phyloP scores from a whole-genome alignment of 2,329 filamentous ascomycete species.

The Ceratocystis papillata region DNA sequence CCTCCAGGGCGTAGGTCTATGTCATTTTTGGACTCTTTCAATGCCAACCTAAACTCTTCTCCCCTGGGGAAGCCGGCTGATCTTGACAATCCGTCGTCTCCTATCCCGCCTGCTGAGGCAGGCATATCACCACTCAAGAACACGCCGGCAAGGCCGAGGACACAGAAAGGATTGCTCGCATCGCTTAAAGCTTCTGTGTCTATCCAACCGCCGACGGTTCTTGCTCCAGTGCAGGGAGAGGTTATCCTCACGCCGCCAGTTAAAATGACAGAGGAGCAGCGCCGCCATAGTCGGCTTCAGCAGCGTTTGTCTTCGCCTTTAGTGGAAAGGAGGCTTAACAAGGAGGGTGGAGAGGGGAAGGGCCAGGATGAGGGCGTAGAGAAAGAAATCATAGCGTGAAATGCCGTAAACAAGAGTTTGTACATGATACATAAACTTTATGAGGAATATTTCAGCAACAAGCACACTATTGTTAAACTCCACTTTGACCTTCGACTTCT shows the following conservation, averaged over 20 bases:
- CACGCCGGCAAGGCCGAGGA: conserved; percentile 35
- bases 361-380: conserved; percentile 5
- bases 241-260: conserved; percentile 51
- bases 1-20: conserved; percentile 21
- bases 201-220: conserved; percentile 45
- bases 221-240: conserved; percentile 48
- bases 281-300: conserved; percentile 23
- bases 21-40: conserved; percentile 23
- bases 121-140: conserved; percentile 45
- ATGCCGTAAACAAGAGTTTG: neutral
- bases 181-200: conserved; percentile 32
- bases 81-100: conserved; percentile 21
- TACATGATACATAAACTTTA: neutral
- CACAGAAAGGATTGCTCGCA: conserved; percentile 27
- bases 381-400: neutral
- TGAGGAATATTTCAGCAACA: too few species aligned
- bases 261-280: conserved; percentile 37
- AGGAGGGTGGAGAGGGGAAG: conserved; percentile 18
- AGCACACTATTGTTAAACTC: too few species aligned
- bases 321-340: neutral
- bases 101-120: conserved; percentile 33
- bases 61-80: conserved; percentile 16
- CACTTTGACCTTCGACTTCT: neutral
- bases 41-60: conserved; percentile 19
- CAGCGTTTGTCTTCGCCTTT: conserved; percentile 18